Evolutionary conservation across 305 asterid genomes (phyloP).

Genomic region (Fraxinus albicans): DNA sequence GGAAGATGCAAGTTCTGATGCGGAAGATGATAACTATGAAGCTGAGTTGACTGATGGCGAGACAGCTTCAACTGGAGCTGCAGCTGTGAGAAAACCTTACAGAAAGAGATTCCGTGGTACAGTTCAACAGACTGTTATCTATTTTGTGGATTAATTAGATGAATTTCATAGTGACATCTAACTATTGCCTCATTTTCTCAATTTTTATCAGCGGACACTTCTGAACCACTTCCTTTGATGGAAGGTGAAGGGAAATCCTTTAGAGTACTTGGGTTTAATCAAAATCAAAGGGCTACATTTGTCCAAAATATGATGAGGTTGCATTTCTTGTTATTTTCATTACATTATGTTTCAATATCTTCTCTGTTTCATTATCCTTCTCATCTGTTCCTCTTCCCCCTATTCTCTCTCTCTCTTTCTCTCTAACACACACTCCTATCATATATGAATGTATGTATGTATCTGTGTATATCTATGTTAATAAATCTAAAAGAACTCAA

Average conservation of each 20-base stretch:
- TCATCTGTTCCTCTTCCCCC: neutral
- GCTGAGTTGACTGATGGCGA: constrained; percentile 85
- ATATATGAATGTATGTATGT: neutral
- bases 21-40: constrained; percentile 92
- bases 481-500: constrained; percentile 14
- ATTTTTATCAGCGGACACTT: constrained; percentile 50
- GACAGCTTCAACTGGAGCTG: constrained; percentile 57
- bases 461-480: neutral
- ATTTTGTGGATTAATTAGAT: constrained; percentile 1
- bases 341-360: constrained; percentile 6
- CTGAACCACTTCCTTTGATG: constrained; percentile 83
- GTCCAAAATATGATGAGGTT: constrained; percentile 95
- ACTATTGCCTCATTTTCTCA: constrained; percentile 20
- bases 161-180: constrained; percentile 13
- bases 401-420: constrained; percentile 5
- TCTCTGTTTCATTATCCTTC: constrained; percentile 15
- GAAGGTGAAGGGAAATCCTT: constrained; percentile 96
- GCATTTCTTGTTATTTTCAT: constrained; percentile 17
- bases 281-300: constrained; percentile 80
- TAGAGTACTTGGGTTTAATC: constrained; percentile 88
- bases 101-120: constrained; percentile 79
- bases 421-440: neutral
- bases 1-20: constrained; percentile 93
- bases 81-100: constrained; percentile 58
- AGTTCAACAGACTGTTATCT: constrained; percentile 16